Evolutionary conservation across 225 moss, liverwort and hornwort species (phyloP).

Genomic region (Antitrichia curtipendula): DNA sequence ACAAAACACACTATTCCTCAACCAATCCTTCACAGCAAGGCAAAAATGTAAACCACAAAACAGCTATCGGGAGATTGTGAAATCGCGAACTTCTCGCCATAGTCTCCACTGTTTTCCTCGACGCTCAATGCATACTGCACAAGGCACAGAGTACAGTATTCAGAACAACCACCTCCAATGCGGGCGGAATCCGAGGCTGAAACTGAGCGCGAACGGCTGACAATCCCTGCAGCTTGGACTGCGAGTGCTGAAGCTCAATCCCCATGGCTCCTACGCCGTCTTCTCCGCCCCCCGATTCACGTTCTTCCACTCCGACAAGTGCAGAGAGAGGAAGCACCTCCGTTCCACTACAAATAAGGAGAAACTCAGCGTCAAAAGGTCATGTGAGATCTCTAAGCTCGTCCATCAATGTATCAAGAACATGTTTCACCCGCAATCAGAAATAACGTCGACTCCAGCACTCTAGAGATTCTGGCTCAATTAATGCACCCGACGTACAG

Average conservation of each 20-base stretch:
- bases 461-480: neutral
- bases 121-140: neutral
- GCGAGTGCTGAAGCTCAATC: slow-evolving; percentile 22
- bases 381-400: neutral
- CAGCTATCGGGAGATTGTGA: neutral
- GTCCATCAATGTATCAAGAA: neutral
- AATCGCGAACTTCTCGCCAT: neutral
- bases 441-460: neutral
- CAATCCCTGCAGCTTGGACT: slow-evolving; percentile 32
- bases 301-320: neutral
- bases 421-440: neutral
- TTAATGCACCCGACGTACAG: neutral
- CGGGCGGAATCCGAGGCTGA: slow-evolving; percentile 29
- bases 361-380: neutral
- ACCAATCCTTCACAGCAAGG: neutral
- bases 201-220: slow-evolving; percentile 30
- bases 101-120: neutral
- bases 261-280: slow-evolving; percentile 22
- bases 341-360: neutral
- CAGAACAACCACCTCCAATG: slow-evolving; percentile 14
- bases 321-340: neutral
- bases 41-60: neutral
- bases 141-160: neutral
- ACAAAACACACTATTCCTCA: neutral
- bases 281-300: neutral